phyloP scores from a whole-genome alignment of 495 filamentous ascomycete species.

The Parmelia sp. region DNA sequence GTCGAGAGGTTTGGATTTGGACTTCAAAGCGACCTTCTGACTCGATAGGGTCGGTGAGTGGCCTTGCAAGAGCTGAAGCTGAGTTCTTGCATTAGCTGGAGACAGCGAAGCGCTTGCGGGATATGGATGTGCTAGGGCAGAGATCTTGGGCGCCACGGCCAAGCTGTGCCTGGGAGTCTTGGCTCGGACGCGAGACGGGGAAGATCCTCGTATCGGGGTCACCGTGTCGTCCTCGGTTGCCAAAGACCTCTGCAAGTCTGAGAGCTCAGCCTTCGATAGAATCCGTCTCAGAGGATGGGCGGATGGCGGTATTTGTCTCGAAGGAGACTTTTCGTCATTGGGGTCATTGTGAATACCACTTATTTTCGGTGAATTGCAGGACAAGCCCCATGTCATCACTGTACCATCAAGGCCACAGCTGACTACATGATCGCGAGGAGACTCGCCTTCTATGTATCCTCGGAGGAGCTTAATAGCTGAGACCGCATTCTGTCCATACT shows the following conservation, averaged over 20 bases:
- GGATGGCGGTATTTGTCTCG: constrained; percentile 44
- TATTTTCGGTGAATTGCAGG: constrained; percentile 11
- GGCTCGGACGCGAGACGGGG: constrained; percentile 55
- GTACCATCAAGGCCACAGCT: constrained; percentile 78
- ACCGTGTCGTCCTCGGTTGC: constrained; percentile 31
- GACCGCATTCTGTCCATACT: constrained; percentile 90
- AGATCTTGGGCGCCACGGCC: constrained; percentile 17
- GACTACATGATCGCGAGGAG: constrained; percentile 43
- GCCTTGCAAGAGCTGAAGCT: constrained; percentile 28
- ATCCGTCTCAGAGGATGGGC: constrained; percentile 62
- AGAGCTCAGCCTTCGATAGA: constrained; percentile 68
- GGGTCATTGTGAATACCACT: constrained; percentile 2
- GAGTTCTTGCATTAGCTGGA: constrained; percentile 31
- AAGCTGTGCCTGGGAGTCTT: constrained; percentile 46
- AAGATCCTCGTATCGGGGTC: constrained; percentile 49
- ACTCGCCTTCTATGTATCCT: constrained; percentile 37
- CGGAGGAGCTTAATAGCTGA: constrained; percentile 74
- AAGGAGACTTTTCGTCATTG: constrained; percentile 38
- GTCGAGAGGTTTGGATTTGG: constrained; percentile 43
- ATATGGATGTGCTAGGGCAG: constrained; percentile 31
- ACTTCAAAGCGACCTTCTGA: constrained; percentile 29
- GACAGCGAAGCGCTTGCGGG: constrained; percentile 33
- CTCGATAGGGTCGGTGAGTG: constrained; percentile 44
- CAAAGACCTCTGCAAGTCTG: constrained; percentile 61
- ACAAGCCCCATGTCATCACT: constrained; percentile 74